These are phyloP conservation scores for Dendrobium catenatum DNA, from an alignment of 106 monocot genomes.

Conservation along the genomic window DNA sequence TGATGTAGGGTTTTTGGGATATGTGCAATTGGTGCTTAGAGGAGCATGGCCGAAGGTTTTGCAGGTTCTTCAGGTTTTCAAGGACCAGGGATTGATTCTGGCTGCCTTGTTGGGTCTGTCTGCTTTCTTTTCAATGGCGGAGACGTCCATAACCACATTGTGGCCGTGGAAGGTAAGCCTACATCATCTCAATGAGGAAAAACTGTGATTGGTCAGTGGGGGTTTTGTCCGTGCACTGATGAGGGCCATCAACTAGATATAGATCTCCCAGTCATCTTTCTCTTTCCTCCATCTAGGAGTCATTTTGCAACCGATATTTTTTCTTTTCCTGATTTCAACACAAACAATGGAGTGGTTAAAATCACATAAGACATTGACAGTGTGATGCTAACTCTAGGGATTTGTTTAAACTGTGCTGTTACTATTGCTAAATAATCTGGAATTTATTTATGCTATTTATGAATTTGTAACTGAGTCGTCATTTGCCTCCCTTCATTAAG, in stretches of 20 bases:
- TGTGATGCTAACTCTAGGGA: not conserved
- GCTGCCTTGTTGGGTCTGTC: constrained; percentile 64
- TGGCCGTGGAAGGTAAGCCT: constrained; percentile 93
- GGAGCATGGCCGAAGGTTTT: constrained; percentile 44
- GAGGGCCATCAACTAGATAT: not conserved
- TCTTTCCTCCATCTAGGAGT: not conserved
- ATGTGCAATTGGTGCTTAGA: constrained; percentile 1
- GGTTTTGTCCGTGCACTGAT: not conserved
- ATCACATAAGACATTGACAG: too few relatives aligned
- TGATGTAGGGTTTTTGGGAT: constrained; percentile 7
- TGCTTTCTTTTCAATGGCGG: constrained; percentile 96
- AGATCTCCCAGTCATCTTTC: not conserved
- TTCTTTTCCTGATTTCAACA: too few relatives aligned
- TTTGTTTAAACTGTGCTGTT: not conserved
- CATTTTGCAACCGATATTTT: too few relatives aligned
- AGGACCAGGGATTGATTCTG: constrained; percentile 68
- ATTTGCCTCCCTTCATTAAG: not conserved
- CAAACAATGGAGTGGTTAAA: too few relatives aligned
- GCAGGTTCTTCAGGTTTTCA: constrained; percentile 45
- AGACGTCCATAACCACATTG: constrained; percentile 81
- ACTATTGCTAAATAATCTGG: too few relatives aligned
- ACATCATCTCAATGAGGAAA: not conserved
- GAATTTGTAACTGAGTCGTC: not conserved
- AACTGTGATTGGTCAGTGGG: not conserved
- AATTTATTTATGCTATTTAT: not conserved